Percentiles rank a stretch among this genome's conserved stretches.
Evolutionary conservation across 805 yeast genomes (phyloP).

Genomic region (Yamadazyma scolyti): DNA sequence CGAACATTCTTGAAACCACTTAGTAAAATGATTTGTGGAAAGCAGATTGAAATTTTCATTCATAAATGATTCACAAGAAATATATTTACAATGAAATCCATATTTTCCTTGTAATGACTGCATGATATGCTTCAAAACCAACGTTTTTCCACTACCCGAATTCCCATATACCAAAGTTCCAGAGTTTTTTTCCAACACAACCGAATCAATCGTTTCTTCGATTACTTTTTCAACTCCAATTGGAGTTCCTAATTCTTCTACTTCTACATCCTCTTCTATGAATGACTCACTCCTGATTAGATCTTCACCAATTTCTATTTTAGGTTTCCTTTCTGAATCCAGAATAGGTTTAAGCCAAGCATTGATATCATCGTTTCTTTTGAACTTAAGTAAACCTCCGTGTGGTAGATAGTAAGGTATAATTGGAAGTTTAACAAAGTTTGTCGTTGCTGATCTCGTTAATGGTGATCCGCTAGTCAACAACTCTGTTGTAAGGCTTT

Average conservation of each 20-base stretch:
- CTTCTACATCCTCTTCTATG: conserved; percentile 13
- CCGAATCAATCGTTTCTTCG: conserved; percentile 32
- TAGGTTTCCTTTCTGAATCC: conserved; percentile 20
- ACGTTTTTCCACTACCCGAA: conserved; percentile 80
- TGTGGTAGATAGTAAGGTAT: conserved; percentile 44
- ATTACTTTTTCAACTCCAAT: conserved; percentile 57
- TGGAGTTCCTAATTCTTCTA: conserved; percentile 19
- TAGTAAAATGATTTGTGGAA: conserved; percentile 39
- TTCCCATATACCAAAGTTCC: conserved; percentile 69
- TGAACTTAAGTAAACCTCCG: conserved; percentile 60
- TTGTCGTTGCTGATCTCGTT: conserved; percentile 42
- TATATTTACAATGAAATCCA: conserved; percentile 44
- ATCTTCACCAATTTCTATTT: conserved; percentile 51
- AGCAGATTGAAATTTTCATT: conserved; percentile 51
- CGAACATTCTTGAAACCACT: conserved; percentile 48
- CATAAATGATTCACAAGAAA: conserved; percentile 53
- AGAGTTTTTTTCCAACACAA: conserved; percentile 41
- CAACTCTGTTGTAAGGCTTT: conserved; percentile 16
- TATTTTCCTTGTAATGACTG: conserved; percentile 29
- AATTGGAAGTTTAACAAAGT: conserved; percentile 49
- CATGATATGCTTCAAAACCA: conserved; percentile 43
- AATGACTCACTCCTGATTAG: conserved; percentile 43
- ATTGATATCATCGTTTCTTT: conserved; percentile 36
- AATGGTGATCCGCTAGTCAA: conserved; percentile 15
- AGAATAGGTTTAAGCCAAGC: conserved; percentile 39